Evolutionary conservation across 768 basidiomycete species (phyloP).

Genomic region (Lyophyllum decastes): DNA sequence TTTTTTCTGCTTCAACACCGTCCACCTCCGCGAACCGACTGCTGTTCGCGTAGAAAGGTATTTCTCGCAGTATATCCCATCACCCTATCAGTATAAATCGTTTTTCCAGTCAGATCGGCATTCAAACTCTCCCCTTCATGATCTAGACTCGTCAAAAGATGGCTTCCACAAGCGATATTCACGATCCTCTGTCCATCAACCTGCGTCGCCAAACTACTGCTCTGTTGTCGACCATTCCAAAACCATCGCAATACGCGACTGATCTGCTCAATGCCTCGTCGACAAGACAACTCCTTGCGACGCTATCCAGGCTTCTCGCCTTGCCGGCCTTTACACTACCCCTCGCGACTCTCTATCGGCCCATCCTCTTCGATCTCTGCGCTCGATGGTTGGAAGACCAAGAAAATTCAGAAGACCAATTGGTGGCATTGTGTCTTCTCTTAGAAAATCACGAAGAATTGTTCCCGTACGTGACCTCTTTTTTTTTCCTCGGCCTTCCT

Average conservation of each 20-base stretch:
- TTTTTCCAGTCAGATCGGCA: not conserved
- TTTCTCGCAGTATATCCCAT: not conserved
- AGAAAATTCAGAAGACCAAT: conserved; percentile 49
- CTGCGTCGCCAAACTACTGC: conserved; percentile 51
- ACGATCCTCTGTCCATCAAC: conserved; percentile 64
- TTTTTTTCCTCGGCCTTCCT: conserved; percentile 9
- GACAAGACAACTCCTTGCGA: conserved; percentile 44
- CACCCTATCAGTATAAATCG: not conserved
- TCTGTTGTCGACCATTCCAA: conserved; percentile 46
- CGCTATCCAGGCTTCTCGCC: conserved; percentile 61
- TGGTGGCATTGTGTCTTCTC: conserved; percentile 62
- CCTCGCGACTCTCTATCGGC: conserved; percentile 70
- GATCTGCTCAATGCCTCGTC: conserved; percentile 41
- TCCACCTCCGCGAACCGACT: not conserved
- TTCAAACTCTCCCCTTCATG: conserved; percentile 3
- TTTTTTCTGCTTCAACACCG: not conserved
- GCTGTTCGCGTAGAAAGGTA: not conserved
- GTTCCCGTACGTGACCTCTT: conserved; percentile 56
- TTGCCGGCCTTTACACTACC: conserved; percentile 61
- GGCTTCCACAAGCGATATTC: conserved; percentile 30
- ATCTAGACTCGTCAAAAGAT: conserved; percentile 14
- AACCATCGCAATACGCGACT: conserved; percentile 38
- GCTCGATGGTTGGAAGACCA: conserved; percentile 76
- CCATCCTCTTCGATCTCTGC: conserved; percentile 77
- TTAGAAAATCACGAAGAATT: conserved; percentile 72